Percentiles rank a stretch among this genome's conserved stretches.
Conservation (phyloP, 495 filamentous ascomycete species). For the Penicillium ochrochloron region DNA sequence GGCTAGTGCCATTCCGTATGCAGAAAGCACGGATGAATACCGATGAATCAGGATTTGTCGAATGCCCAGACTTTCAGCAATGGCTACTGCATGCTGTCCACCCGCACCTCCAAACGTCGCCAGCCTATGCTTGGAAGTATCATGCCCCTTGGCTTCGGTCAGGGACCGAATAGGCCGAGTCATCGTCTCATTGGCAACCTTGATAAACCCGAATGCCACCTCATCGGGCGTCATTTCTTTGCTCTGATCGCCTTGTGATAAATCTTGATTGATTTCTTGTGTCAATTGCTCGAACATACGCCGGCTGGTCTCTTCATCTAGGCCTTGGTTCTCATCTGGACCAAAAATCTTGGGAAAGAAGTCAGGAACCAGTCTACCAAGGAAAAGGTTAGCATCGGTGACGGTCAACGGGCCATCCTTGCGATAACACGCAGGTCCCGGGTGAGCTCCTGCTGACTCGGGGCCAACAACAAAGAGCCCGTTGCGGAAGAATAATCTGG, state of each 20-base stretch:
- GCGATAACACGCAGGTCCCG: conserved; percentile 88
- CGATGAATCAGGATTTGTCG: conserved; percentile 85
- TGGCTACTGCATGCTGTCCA: conserved; percentile 95
- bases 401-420: conserved; percentile 90
- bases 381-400: conserved; percentile 87
- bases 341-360: conserved; percentile 97
- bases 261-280: conserved; percentile 68
- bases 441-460: conserved; percentile 85
- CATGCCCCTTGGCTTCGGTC: conserved; percentile 92
- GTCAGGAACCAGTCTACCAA: conserved; percentile 83
- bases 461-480: conserved; percentile 92
- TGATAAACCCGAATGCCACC: conserved; percentile 71
- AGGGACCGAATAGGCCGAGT: conserved; percentile 87
- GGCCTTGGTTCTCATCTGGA: conserved; percentile 75
- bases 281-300: conserved; percentile 72
- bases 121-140: conserved; percentile 85
- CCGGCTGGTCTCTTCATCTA: conserved; percentile 74
- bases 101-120: conserved; percentile 95
- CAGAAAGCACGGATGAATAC: conserved; percentile 93
- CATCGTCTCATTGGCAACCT: conserved; percentile 95
- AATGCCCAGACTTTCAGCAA: conserved; percentile 87
- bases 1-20: conserved; percentile 95
- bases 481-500: conserved; percentile 80
- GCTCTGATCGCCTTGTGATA: conserved; percentile 40
- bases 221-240: conserved; percentile 80